Percentiles rank a stretch among this genome's conserved stretches.
phyloP scores from a whole-genome alignment of 768 basidiomycete species.

The Leucogyrophana mollusca region DNA sequence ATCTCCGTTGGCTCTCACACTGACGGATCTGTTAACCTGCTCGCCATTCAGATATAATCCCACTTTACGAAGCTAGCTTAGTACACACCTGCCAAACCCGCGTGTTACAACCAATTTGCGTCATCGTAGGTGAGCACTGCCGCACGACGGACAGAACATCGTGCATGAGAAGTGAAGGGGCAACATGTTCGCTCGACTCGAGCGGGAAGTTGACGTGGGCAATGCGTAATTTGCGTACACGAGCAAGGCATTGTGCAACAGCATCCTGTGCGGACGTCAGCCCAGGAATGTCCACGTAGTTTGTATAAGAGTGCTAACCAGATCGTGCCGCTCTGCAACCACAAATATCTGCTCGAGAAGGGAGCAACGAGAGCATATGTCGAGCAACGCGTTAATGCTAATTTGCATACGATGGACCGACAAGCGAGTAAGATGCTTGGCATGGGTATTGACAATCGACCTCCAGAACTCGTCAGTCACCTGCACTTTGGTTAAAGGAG shows the following conservation, averaged over 20 bases:
- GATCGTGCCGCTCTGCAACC: slow-evolving; percentile 42
- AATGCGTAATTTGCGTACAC: slow-evolving; percentile 46
- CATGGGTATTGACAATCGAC: slow-evolving; percentile 49
- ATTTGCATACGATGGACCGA: slow-evolving; percentile 67
- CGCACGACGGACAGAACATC: slow-evolving; percentile 46
- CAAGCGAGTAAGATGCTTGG: slow-evolving; percentile 49
- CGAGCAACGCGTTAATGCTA: slow-evolving; percentile 43
- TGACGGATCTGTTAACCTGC: slow-evolving; percentile 47
- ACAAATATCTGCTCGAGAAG: slow-evolving; percentile 65
- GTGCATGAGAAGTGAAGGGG: slow-evolving; percentile 18
- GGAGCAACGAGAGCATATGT: slow-evolving; percentile 54
- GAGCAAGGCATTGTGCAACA: slow-evolving; percentile 33
- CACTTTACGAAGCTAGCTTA: not conserved
- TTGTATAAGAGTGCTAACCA: slow-evolving; percentile 36
- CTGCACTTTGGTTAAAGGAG: slow-evolving; percentile 35
- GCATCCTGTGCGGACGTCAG: slow-evolving; percentile 13
- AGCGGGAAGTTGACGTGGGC: slow-evolving; percentile 61
- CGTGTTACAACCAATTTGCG: slow-evolving; percentile 67
- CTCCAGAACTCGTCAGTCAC: slow-evolving; percentile 51
- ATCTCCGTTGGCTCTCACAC: slow-evolving; percentile 36
- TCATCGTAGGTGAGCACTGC: slow-evolving; percentile 49
- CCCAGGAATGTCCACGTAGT: not conserved
- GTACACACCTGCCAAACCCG: slow-evolving; percentile 65
- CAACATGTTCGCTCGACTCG: slow-evolving; percentile 15
- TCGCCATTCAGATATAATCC: slow-evolving; percentile 5